These are phyloP conservation scores for Talaromyces funiculosus DNA, from an alignment of 2,329 filamentous ascomycete genomes.

Conservation along the genomic window DNA sequence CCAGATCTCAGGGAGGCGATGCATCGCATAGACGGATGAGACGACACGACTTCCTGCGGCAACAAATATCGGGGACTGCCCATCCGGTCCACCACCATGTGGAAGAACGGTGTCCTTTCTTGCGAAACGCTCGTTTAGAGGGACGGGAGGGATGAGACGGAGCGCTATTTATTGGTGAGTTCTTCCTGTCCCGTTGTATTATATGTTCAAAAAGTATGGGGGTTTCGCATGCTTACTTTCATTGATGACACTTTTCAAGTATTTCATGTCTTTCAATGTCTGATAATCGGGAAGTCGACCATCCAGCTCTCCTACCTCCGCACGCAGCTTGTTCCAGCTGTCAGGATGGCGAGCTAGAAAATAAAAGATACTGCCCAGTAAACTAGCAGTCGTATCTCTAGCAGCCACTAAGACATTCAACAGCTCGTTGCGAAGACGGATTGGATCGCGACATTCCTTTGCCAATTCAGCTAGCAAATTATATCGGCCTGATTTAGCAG, in stretches of 20 bases:
- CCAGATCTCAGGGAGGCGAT: slow-evolving; percentile 55
- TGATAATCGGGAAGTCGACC: slow-evolving; percentile 14
- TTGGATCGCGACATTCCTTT: slow-evolving; percentile 41
- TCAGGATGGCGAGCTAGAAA: slow-evolving; percentile 36
- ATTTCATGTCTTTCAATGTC: slow-evolving; percentile 24
- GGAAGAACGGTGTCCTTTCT: slow-evolving; percentile 17
- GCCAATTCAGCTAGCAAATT: slow-evolving; percentile 55
- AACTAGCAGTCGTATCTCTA: slow-evolving; percentile 48
- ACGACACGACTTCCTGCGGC: slow-evolving; percentile 59
- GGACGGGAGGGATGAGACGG: slow-evolving; percentile 50
- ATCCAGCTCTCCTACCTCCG: slow-evolving; percentile 44
- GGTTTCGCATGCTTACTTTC: slow-evolving; percentile 23
- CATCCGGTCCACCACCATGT: slow-evolving; percentile 15
- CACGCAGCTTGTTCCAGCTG: slow-evolving; percentile 34
- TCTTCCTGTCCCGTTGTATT: neutral
- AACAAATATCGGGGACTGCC: slow-evolving; percentile 56
- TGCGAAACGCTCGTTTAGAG: slow-evolving; percentile 43
- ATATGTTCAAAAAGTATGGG: neutral
- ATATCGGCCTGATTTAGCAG: slow-evolving; percentile 47
- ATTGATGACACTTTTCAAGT: slow-evolving; percentile 36
- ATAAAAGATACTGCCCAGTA: slow-evolving; percentile 43
- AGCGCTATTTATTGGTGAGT: neutral
- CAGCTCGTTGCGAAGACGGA: slow-evolving; percentile 44
- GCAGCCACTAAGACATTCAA: slow-evolving; percentile 50
- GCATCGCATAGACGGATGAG: slow-evolving; percentile 67